Base-by-base conservation (phyloP, 2,329 filamentous ascomycete species). In the Alternaria triticina region DNA sequence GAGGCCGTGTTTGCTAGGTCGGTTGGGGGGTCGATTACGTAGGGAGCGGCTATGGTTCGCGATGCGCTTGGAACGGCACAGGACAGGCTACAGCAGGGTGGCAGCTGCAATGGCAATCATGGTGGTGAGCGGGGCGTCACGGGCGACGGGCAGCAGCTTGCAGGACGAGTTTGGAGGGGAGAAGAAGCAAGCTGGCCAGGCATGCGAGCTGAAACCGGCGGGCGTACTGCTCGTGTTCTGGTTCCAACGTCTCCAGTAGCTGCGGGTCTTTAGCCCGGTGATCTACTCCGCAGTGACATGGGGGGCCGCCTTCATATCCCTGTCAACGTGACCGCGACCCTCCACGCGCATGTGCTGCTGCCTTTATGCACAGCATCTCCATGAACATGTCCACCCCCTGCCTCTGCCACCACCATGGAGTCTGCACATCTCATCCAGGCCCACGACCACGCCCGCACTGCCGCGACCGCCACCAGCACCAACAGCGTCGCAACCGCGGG, bases 401-500 rank as follows among this genome's bases (percentile, higher is more conserved):
- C 28, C 33, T n/a, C 15, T 20, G 13, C 40, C n/a, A 15, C 25
- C 59, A 64, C 50, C 54, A 93, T 94, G 91, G 91, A 94, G 76
- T 84, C 86, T 28, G 87, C 91, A 60, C 86, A 90, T 46, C 80
- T 94, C 69, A 90, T 86, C 73, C 84, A 90, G 88, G 95, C 94
- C 66, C 93, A 97, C 81, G 91, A 95, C 71, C 94, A 97, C 82
- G 94, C 93, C 54, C 89, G 90, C 73, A 94, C 92, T 74, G 94
- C 95, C 46, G 90, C 92, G 23, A 86, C 90, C 23, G 93, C 94
- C 59, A 89, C 87, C 33, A 85, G 86, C 67, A 86, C 87, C 69
- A 83, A 86, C 59, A 89, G 96, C 77, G 92, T 92, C 59, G 91
- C 90, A 7, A 89, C 92, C 51, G 95, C 95, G 66, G 91, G 94